phyloP scores from a whole-genome alignment of 176 grass and related monocot genomes.

The Oryza brachyantha region DNA sequence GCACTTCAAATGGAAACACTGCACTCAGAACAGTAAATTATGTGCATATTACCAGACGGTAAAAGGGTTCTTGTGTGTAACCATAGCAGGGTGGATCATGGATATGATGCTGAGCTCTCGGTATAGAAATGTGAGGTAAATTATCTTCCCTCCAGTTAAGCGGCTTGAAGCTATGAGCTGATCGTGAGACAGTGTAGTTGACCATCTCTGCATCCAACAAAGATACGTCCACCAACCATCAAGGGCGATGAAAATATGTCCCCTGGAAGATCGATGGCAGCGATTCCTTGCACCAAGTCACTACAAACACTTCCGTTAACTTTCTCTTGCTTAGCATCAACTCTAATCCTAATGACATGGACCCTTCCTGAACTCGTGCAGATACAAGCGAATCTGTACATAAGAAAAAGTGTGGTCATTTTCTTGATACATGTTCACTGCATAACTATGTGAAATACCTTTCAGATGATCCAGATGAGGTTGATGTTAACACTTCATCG shows the following conservation, averaged over 20 bases:
- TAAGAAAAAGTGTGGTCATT: background rate
- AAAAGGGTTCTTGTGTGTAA: background rate
- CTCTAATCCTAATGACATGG: conserved; percentile 65
- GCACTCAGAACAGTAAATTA: background rate
- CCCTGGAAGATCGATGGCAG: conserved; percentile 52
- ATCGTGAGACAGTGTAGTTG: conserved; percentile 61
- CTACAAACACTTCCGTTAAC: conserved; percentile 8
- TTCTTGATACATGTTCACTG: conserved; percentile 2
- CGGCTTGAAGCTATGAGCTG: conserved; percentile 2
- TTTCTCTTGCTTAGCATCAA: conserved; percentile 28
- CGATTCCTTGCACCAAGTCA: conserved; percentile 43
- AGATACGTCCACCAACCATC: conserved; percentile 83
- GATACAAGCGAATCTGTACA: conserved; percentile 67
- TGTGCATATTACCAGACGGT: background rate
- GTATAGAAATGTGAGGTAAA: background rate
- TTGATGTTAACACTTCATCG: conserved; percentile 60
- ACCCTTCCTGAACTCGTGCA: conserved; percentile 81
- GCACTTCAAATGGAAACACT: background rate
- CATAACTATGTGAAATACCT: conserved; percentile 35
- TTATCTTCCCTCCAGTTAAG: background rate
- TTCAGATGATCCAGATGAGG: conserved; percentile 40
- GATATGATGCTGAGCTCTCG: background rate
- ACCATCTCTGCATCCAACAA: conserved; percentile 87
- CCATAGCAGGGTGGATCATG: conserved; percentile 3
- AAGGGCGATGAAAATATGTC: conserved; percentile 90